Base-by-base conservation (phyloP, 768 basidiomycete genomes). In the Hortiboletus campestris region DNA sequence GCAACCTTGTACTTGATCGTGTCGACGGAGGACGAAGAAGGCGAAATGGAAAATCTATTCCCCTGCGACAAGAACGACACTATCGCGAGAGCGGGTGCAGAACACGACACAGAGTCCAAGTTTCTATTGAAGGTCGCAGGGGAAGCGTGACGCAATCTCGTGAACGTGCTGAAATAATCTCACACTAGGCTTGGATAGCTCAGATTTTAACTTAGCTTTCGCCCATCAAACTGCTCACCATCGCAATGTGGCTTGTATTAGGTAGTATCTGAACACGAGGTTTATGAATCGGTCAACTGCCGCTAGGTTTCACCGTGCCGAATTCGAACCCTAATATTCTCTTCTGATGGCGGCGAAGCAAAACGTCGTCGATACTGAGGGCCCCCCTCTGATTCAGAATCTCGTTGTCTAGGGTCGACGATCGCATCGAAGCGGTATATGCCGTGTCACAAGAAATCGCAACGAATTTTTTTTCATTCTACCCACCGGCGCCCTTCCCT, bases 21-120 rank as follows among this genome's bases (percentile, higher is more conserved):
- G 2, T 25, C 58, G 25, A 63, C 49, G 12, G 58, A 58, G 20
- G 69, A 64, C 20, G 69, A 71, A 6, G 56, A 58, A 5, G 71
- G 67, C 13, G 51, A 56, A 4, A 50, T 54, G 46, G 69, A 71
- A 45, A 68, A 61, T 57, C 46, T 73, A 8, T 73, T 71, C 42
- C 65, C 61, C 1, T 71, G 71, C 28, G 66, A 71, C 50, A 62
- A 11, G 46, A 53, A 55, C 8, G 70, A 71, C 36, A 61, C 60
- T 16, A 69, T 71, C 41, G 47, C 51, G 12, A 50, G 61, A 36
- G 70, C 66, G 17, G 65, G 72, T 1, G 64, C 69, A 19, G 70
- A 69, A 42, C 32, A 31, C n/a, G 43, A 58, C 39, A 43, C 20
- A 0, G 69, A 69, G 31, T 60, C 69, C 0, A 62, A 31, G 44